Conservation (phyloP, 306 rosid species). For the Abrus precatorius region DNA sequence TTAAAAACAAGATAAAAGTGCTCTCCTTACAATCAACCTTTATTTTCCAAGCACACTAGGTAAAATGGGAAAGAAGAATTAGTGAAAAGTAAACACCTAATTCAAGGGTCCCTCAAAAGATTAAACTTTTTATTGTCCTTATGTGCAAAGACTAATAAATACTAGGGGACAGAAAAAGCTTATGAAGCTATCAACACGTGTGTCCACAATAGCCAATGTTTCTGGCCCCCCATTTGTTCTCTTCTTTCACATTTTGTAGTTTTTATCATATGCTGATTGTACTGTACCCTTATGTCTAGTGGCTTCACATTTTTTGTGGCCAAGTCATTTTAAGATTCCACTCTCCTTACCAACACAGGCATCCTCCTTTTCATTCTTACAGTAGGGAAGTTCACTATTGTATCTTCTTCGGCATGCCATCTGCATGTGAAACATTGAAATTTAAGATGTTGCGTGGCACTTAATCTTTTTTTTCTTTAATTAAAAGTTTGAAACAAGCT, state of each 20-base stretch:
- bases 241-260: slow-evolving; percentile 35
- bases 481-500: slow-evolving; percentile 1
- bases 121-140: slow-evolving; percentile 39
- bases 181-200: slow-evolving; percentile 55
- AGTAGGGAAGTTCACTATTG: slow-evolving; percentile 64
- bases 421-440: slow-evolving; percentile 51
- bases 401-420: slow-evolving; percentile 61
- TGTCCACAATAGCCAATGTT: slow-evolving; percentile 47
- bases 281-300: slow-evolving; percentile 21
- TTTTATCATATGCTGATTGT: slow-evolving; percentile 8
- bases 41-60: slow-evolving; percentile 40
- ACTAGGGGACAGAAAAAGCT: slow-evolving; percentile 40
- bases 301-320: slow-evolving; percentile 36
- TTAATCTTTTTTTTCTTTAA: neutral
- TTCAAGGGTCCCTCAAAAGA: slow-evolving; percentile 49
- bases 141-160: slow-evolving; percentile 46
- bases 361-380: slow-evolving; percentile 64
- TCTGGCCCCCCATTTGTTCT: slow-evolving; percentile 18
- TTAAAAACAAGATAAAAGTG: slow-evolving; percentile 27
- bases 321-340: slow-evolving; percentile 47
- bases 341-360: slow-evolving; percentile 55
- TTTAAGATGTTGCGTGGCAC: neutral
- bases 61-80: slow-evolving; percentile 47
- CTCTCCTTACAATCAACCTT: slow-evolving; percentile 35
- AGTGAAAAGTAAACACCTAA: slow-evolving; percentile 50